Evolutionary conservation across 257 asterid genomes (phyloP).

Genomic region (Paulownia fortunei): DNA sequence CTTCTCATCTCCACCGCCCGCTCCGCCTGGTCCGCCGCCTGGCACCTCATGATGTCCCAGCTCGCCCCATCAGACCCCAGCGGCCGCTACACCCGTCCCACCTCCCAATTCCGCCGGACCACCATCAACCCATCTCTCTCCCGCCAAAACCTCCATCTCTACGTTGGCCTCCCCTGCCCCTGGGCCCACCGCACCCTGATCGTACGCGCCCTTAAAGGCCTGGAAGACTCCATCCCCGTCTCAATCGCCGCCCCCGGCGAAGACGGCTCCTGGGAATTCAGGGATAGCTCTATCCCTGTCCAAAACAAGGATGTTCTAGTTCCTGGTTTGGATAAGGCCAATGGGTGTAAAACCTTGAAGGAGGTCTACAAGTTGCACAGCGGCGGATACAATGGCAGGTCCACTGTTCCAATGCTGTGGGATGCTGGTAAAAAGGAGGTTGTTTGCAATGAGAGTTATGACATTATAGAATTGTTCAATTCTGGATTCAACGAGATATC

Average conservation of each 20-base stretch:
- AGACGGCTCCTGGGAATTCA: slow-evolving; percentile 89
- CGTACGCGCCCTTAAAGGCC: slow-evolving; percentile 92
- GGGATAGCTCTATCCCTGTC: slow-evolving; percentile 12
- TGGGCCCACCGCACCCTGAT: slow-evolving; percentile 99
- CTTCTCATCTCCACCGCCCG: slow-evolving; percentile 96
- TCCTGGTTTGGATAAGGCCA: slow-evolving; percentile 66
- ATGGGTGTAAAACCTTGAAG: slow-evolving; percentile 67
- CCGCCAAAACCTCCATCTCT: slow-evolving; percentile 71
- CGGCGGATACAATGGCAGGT: slow-evolving; percentile 78
- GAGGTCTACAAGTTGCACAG: slow-evolving; percentile 64
- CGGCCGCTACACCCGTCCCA: slow-evolving; percentile 83
- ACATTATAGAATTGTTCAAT: slow-evolving; percentile 73
- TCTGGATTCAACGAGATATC: slow-evolving; percentile 65
- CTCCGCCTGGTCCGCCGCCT: slow-evolving; percentile 82
- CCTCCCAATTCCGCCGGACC: slow-evolving; percentile 73
- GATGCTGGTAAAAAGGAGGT: slow-evolving; percentile 67
- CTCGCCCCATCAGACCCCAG: slow-evolving; percentile 90
- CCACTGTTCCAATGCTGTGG: slow-evolving; percentile 97
- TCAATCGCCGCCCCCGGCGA: slow-evolving; percentile 80
- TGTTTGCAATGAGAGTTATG: slow-evolving; percentile 91
- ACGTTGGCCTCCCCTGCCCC: slow-evolving; percentile 95
- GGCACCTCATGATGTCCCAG: slow-evolving; percentile 99
- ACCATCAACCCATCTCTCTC: slow-evolving; percentile 28
- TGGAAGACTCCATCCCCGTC: slow-evolving; percentile 63
- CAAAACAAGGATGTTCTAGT: slow-evolving; percentile 32